A percentile compares a stretch with the other conserved stretches of the same genome.
phyloP scores from a whole-genome alignment of 225 moss, liverwort and hornwort species.

The Pseudoscleropodium purum region DNA sequence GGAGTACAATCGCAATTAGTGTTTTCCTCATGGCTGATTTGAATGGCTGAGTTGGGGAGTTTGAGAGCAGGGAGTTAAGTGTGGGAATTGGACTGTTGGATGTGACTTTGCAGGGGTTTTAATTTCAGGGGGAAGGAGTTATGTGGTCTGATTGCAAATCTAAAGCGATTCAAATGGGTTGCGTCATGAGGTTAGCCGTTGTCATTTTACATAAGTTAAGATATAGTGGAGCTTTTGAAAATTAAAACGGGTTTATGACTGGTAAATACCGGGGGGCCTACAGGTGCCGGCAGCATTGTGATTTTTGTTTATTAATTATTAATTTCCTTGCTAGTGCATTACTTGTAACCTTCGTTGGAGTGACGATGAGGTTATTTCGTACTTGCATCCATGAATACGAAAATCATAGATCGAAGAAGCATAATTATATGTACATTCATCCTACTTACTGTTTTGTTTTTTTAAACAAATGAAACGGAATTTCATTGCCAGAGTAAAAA shows the following conservation, averaged over 20 bases:
- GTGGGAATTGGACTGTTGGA: slow-evolving; percentile 22
- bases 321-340: background rate
- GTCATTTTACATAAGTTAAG: background rate
- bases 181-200: slow-evolving; percentile 6
- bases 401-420: background rate
- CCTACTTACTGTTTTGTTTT: too few relatives aligned
- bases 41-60: background rate
- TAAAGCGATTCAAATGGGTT: background rate
- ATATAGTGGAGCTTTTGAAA: background rate
- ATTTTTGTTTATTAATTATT: background rate
- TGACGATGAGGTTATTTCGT: background rate
- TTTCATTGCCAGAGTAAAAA: too few relatives aligned
- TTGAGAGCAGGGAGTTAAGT: background rate
- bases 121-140: background rate
- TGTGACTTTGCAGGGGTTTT: background rate
- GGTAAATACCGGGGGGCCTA: background rate
- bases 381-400: background rate
- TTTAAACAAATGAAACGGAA: too few relatives aligned
- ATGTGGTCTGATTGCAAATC: background rate
- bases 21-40: background rate
- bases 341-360: background rate
- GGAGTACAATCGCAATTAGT: background rate
- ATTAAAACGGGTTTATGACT: background rate
- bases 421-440: background rate
- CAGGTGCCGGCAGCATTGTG: background rate